Evolutionary conservation across 1,284 basidiomycete species (phyloP), one percentile per base, ranked within the genome.

Genomic region (Puccinia triticina): DNA sequence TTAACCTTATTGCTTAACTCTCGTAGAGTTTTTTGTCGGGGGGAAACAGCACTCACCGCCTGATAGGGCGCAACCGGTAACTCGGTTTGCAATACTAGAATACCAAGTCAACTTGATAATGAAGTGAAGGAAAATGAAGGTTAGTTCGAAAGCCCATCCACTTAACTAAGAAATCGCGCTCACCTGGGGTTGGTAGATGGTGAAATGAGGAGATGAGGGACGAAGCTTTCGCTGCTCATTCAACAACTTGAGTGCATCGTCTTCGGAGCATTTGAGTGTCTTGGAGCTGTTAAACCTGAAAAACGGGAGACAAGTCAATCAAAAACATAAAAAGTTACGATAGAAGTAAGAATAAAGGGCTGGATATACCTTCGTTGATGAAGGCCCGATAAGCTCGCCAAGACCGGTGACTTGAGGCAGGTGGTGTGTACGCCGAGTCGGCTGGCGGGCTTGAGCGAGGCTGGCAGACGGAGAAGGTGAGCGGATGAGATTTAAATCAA

Each of bases 151-250:
- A 53, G 53, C 37, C 23, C 26, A 26, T 53, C 48, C 2, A 10
- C 48, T n/a, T n/a, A 26, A 26, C 34, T 16, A 61, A 26, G 57
- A 26, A 72, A 50, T 1, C 34, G 7, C 18, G 23, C 12, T 55
- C 2, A 95, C 88, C 88, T 98, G 96, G 29, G 94, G 95, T 88
- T 97, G 93, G 89, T 98, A 99, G 88, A 98, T 98, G 73, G 94
- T 94, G 85, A 96, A 93, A 88, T 98, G 95, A 32, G 97, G 96
- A 85, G 92, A 93, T 82, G 90, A 92, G 26, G 97, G 96, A 43
- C 96, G 92, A 74, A 90, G 89, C 75, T 93, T 88, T 84, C 96
- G 92, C 88, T 98, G 95, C 84, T 91, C 87, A 89, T 99, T 96
- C 84, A 98, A 89, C 84, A 96, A 91, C 7, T 90, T 90, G 67